phyloP scores from a whole-genome alignment of 352 stramenopile species.

The Globisporangium solare region DNA sequence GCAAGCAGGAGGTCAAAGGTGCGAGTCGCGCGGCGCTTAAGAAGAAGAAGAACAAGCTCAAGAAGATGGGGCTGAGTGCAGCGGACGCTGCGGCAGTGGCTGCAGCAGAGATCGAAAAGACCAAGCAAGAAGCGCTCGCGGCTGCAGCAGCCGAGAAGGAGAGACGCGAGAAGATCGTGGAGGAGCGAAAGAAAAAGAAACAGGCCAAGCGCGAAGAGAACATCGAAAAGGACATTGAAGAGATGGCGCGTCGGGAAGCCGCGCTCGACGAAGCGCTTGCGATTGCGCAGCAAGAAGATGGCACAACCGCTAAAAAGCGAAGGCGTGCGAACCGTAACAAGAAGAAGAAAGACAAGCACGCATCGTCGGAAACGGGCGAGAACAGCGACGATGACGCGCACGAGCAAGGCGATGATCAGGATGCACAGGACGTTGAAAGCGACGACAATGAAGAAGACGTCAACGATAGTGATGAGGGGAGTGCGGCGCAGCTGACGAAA shows the following conservation, averaged over 20 bases:
- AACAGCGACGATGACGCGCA: constrained; percentile 9
- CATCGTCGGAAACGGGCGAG: constrained; percentile 16
- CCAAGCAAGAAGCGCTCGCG: constrained; percentile 17
- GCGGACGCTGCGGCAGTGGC: constrained; percentile 24
- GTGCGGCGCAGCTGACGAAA: constrained; percentile 11
- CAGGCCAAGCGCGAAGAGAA: constrained; percentile 13
- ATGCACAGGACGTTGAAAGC: not conserved
- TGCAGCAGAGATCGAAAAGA: constrained; percentile 25
- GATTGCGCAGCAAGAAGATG: constrained; percentile 12
- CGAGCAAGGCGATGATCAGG: constrained; percentile 12
- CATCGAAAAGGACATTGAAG: constrained; percentile 13
- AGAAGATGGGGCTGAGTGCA: constrained; percentile 43
- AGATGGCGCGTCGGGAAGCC: constrained; percentile 16
- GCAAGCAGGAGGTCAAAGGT: constrained; percentile 33
- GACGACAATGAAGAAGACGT: not conserved
- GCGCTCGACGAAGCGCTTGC: constrained; percentile 12
- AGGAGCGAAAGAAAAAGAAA: constrained; percentile 24
- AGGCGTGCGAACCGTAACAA: constrained; percentile 25
- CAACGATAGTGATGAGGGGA: constrained; percentile 6
- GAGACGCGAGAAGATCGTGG: constrained; percentile 14
- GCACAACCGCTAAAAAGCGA: constrained; percentile 26
- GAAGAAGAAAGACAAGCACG: constrained; percentile 11
- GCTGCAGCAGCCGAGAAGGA: constrained; percentile 15
- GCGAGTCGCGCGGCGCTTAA: constrained; percentile 73
- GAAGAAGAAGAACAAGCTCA: constrained; percentile 72